phyloP scores from a whole-genome alignment of 2,329 filamentous ascomycete species.

The Penicillium crustosum region DNA sequence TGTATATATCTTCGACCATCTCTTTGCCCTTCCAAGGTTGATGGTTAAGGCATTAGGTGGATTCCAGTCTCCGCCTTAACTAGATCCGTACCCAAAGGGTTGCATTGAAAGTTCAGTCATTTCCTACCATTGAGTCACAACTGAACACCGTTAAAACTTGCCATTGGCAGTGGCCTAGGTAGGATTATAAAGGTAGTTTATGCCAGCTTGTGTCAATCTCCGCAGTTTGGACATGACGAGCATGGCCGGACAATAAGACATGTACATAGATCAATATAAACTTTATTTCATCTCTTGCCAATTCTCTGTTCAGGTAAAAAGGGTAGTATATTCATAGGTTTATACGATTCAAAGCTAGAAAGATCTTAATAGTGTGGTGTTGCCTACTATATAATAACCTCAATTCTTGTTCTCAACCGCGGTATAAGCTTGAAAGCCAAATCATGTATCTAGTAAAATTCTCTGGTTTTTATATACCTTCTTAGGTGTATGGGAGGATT shows the following conservation, averaged over 20 bases:
- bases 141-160: too few species aligned
- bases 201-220: background rate
- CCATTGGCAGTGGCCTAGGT: background rate
- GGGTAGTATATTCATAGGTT: background rate
- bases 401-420: background rate
- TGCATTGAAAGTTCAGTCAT: background rate
- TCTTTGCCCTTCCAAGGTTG: background rate
- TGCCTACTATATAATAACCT: background rate
- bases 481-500: too few species aligned
- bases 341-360: background rate
- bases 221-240: background rate
- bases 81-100: background rate
- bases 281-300: background rate
- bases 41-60: background rate
- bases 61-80: background rate
- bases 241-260: background rate
- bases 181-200: background rate
- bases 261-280: background rate
- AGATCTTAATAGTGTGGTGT: background rate
- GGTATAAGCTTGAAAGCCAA: background rate
- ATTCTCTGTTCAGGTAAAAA: background rate
- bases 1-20: background rate
- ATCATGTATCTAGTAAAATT: background rate
- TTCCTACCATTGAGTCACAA: background rate
- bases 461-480: background rate